Percentiles rank a stretch among this genome's conserved stretches.
phyloP scores from a whole-genome alignment of 176 grass and related monocot genomes.

The Lolium multiflorum region DNA sequence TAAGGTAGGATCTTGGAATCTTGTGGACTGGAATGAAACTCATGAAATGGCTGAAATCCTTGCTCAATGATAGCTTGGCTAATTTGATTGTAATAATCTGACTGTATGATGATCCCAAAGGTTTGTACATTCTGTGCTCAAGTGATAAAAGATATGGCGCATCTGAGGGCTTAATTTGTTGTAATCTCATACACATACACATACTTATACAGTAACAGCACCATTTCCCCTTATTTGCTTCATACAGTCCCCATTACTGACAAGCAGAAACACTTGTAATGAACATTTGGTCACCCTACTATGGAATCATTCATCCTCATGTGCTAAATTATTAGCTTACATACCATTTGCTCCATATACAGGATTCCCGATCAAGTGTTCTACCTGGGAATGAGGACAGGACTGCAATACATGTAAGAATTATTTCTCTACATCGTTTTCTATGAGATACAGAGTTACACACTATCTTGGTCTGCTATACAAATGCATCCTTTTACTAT shows the following conservation, averaged over 20 bases:
- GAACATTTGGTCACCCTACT: slow-evolving; percentile 9
- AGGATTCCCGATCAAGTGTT: slow-evolving; percentile 72
- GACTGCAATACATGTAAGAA: slow-evolving; percentile 64
- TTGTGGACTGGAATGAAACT: slow-evolving; percentile 12
- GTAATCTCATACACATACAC: slow-evolving; percentile 14
- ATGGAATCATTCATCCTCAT: slow-evolving; percentile 11
- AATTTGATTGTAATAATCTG: slow-evolving; percentile 34
- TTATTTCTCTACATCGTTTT: slow-evolving; percentile 31
- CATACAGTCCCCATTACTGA: slow-evolving; percentile 1
- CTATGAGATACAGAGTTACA: slow-evolving; percentile 9
- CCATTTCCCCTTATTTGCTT: slow-evolving; percentile 17
- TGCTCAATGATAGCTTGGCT: slow-evolving; percentile 28
- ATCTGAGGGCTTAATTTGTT: slow-evolving; percentile 37
- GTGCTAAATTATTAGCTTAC: not conserved
- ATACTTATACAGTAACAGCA: slow-evolving; percentile 8
- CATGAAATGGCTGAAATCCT: slow-evolving; percentile 16
- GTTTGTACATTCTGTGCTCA: not conserved
- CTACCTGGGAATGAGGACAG: slow-evolving; percentile 66
- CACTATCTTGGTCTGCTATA: not conserved
- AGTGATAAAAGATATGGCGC: not conserved
- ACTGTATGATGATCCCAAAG: not conserved
- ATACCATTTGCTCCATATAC: slow-evolving; percentile 8
- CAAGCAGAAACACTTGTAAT: not conserved
- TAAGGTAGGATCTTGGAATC: slow-evolving; percentile 10
- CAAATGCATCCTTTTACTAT: not conserved